Base-by-base conservation (phyloP, 2,329 filamentous ascomycete genomes). In the Mycosphaerella sp. region DNA sequence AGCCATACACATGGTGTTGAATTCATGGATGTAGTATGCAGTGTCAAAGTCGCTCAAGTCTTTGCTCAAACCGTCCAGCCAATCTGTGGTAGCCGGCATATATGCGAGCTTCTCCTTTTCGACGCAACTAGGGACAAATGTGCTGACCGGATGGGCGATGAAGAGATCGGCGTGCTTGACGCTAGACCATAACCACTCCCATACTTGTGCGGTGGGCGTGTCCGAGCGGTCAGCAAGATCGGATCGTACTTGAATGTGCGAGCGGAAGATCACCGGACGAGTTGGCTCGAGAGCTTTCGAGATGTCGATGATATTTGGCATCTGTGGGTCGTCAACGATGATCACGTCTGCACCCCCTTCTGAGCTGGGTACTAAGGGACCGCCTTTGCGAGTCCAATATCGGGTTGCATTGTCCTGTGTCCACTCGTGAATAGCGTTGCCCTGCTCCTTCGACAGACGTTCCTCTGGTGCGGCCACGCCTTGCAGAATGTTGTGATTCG, bases 401-500 rank as follows among this genome's bases (percentile, higher is more conserved):
- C 85, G 76, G 45, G 82, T 75, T 4, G 86, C 84, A 66, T 91
- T 91, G 10, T 85, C 79, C 10, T 75, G 71, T 50, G 87, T 84
- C 87, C 87, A 93, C 41, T 82, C 78, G 8, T 77, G 78, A 45
- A 91, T 79, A n/a, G 74, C 70, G 1, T 72, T 66, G 61, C 83
- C 81, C 51, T 87, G 79, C 2, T 85, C 78, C 1, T 73, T 60
- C 0, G 76, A 80, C 28, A 91, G 75, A n/a, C 80, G 77, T 59
- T 87, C 78, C 2, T 79, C 77, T 0, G 81, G 79, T 21, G 77
- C 74, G 36, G 82, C 81, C 37, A 90, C 87, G 7, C 87, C 87
- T 70, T 93, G 87, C 2, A 93, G 80, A 57, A 91, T 90, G 69
- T 93, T 93, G 78, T 93, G 87, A 60, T 89, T 86, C 59, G 85